phyloP scores from a whole-genome alignment of 2,329 filamentous ascomycete genomes.

The Phaeoacremonium minimum region DNA sequence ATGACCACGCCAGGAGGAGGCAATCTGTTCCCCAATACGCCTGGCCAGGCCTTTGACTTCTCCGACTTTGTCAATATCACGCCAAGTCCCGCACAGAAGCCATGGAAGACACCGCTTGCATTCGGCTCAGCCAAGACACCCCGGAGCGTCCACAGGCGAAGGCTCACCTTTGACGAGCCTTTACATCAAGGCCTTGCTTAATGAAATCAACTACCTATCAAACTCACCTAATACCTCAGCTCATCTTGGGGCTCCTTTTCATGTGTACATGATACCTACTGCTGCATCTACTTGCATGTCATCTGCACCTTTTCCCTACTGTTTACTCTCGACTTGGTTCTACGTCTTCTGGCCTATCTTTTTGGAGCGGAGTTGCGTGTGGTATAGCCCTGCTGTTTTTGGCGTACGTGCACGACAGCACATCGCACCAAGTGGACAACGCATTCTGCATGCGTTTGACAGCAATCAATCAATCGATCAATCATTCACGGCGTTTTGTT shows the following conservation, averaged over 20 bases:
- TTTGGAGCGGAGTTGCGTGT: too few relatives aligned
- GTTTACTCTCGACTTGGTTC: too few relatives aligned
- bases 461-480: too few relatives aligned
- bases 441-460: too few relatives aligned
- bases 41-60: constrained; percentile 83
- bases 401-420: too few relatives aligned
- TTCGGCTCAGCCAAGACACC: constrained; percentile 48
- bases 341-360: too few relatives aligned
- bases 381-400: too few relatives aligned
- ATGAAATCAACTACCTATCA: too few relatives aligned
- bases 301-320: background rate
- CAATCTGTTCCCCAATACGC: constrained; percentile 70
- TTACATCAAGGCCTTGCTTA: constrained; percentile 7
- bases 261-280: background rate
- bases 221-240: background rate
- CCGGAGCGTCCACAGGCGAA: constrained; percentile 64
- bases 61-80: constrained; percentile 97
- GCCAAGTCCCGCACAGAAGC: constrained; percentile 85
- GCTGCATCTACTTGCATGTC: background rate
- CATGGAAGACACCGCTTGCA: constrained; percentile 76
- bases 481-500: too few relatives aligned
- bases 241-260: too few relatives aligned
- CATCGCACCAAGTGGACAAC: too few relatives aligned
- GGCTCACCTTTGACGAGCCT: constrained; percentile 80
- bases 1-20: constrained; percentile 80